These are phyloP conservation scores for Clausena lansium DNA, from an alignment of 345 rosid species.

Conservation along the genomic window DNA sequence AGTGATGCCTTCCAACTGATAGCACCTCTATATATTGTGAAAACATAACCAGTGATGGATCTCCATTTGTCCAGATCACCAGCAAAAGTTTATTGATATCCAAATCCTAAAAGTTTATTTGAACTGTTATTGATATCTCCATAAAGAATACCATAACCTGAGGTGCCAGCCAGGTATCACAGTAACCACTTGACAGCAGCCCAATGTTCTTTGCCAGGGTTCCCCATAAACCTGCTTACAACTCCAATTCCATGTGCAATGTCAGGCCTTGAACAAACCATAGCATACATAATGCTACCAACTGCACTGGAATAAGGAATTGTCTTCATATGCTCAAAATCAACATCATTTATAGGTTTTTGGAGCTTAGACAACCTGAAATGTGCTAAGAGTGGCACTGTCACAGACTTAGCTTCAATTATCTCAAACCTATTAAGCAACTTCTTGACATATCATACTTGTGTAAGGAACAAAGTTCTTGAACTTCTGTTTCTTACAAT, in stretches of 20 bases:
- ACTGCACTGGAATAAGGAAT: neutral
- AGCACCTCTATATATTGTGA: neutral
- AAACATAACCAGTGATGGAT: neutral
- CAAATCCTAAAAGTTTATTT: neutral
- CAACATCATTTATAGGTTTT: neutral
- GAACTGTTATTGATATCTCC: fast-evolving
- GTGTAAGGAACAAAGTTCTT: neutral
- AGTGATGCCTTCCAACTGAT: neutral
- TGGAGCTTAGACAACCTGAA: neutral
- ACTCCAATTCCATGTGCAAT: neutral
- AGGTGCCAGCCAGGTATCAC: neutral
- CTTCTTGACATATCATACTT: neutral
- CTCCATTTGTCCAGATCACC: neutral
- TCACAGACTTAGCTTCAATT: fast-evolving
- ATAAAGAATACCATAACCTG: neutral
- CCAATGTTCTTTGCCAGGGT: neutral
- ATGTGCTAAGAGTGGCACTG: neutral
- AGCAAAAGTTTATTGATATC: neutral
- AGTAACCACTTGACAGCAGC: neutral
- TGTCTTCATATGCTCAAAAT: neutral
- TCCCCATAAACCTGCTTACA: neutral
- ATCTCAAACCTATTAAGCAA: neutral
- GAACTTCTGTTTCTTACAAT: neutral
- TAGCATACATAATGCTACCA: neutral
- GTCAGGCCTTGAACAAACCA: neutral